Evolutionary conservation across 352 stramenopile genomes (phyloP).

Genomic region (Phytophthora colocasiae): DNA sequence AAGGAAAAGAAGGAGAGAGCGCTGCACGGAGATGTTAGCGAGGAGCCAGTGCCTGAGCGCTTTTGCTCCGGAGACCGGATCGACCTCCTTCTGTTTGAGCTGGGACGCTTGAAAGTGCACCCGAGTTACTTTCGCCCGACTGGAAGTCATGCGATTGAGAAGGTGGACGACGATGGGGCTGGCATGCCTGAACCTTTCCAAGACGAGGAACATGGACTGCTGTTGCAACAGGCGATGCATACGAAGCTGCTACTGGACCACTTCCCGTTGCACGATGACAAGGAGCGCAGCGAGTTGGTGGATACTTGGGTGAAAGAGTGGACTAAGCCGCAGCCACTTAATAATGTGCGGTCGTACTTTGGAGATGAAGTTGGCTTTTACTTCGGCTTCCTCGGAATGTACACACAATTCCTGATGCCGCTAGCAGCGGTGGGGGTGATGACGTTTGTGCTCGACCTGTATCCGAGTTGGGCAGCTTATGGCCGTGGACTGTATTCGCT

Average conservation of each 20-base stretch:
- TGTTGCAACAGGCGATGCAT: conserved; percentile 78
- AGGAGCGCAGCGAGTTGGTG: conserved; percentile 69
- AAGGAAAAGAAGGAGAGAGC: conserved; percentile 65
- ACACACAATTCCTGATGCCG: conserved; percentile 94
- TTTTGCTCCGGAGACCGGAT: conserved; percentile 80
- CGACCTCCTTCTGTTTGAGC: conserved; percentile 78
- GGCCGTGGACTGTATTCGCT: conserved; percentile 86
- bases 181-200: conserved; percentile 64
- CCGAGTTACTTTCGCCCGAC: conserved; percentile 19
- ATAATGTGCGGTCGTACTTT: conserved; percentile 78
- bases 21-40: conserved; percentile 48
- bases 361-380: conserved; percentile 96
- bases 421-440: conserved; percentile 89
- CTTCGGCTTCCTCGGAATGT: conserved; percentile 97
- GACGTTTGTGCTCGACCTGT: conserved; percentile 88
- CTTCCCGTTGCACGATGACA: conserved; percentile 81
- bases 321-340: conserved; percentile 61
- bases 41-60: conserved; percentile 49
- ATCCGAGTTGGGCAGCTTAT: conserved; percentile 61
- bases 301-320: conserved; percentile 83
- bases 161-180: conserved; percentile 12
- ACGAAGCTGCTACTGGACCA: conserved; percentile 69
- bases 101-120: conserved; percentile 62
- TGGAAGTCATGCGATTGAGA: conserved; percentile 5
- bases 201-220: conserved; percentile 66